phyloP scores from a whole-genome alignment of 257 asterid species.

The Jasminum sambac region DNA sequence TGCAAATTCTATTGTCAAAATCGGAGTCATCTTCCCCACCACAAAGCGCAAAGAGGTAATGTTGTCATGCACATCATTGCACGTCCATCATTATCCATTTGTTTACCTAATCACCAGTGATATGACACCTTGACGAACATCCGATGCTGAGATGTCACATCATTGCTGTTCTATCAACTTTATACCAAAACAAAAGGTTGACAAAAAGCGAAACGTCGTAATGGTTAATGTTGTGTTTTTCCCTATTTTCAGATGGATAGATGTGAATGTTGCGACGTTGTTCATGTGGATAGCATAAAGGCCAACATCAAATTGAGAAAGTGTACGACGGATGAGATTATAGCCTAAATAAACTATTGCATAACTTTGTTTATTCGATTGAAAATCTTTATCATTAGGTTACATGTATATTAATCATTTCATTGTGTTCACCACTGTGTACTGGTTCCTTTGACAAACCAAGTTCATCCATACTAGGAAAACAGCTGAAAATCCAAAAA shows the following conservation, averaged over 20 bases:
- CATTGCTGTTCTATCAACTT: no score
- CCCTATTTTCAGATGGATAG: constrained; percentile 22
- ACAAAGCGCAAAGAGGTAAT: constrained; percentile 26
- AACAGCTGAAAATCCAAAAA: constrained; percentile 27
- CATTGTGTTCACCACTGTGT: background rate
- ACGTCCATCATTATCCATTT: no score
- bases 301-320: constrained; percentile 30
- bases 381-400: background rate
- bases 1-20: constrained; percentile 22
- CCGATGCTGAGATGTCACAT: no score
- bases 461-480: background rate
- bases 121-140: no score
- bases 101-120: no score
- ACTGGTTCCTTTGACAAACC: background rate
- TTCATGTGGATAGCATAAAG: background rate
- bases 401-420: background rate
- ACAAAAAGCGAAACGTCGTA: background rate
- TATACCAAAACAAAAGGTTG: background rate
- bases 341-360: constrained; percentile 17
- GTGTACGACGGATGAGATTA: constrained; percentile 21
- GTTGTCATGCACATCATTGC: background rate
- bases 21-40: constrained; percentile 25
- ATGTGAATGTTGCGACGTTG: constrained; percentile 33
- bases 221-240: background rate
- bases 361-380: background rate